These are phyloP conservation scores for Aspergillus nomiae DNA, from an alignment of 2,329 filamentous ascomycete species.

Conservation along the genomic window DNA sequence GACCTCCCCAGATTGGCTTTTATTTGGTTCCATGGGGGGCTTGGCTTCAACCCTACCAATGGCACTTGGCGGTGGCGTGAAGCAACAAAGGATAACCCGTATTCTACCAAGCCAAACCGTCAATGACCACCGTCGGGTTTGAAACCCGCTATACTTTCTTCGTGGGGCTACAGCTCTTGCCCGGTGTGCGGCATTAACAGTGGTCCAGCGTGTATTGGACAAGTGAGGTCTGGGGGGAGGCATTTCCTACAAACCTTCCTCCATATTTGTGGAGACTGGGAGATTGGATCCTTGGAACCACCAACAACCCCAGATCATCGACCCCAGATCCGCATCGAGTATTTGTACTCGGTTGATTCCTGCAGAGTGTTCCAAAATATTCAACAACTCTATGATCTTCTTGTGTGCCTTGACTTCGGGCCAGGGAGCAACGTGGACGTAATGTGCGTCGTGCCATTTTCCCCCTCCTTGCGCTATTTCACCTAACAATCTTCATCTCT, in stretches of 20 bases:
- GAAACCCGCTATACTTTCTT: neutral
- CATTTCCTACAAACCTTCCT: neutral
- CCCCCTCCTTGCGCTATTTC: neutral
- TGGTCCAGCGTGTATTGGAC: neutral
- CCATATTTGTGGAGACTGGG: neutral
- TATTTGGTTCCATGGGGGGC: neutral
- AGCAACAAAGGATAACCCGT: neutral
- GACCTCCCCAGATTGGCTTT: neutral
- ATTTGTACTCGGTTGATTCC: neutral
- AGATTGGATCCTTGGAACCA: neutral
- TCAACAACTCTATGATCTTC: neutral
- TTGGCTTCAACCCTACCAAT: neutral
- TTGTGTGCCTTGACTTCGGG: neutral
- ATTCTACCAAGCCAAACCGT: neutral
- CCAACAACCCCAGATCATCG: neutral
- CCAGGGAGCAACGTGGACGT: neutral
- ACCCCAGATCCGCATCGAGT: constrained; percentile 1
- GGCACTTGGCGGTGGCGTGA: neutral
- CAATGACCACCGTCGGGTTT: neutral
- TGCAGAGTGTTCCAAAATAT: neutral
- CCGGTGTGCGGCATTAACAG: neutral
- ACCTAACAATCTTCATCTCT: neutral
- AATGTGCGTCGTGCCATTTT: neutral
- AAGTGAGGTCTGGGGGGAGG: neutral
- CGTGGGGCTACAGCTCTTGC: neutral